These are phyloP conservation scores for Plasmodium adleri DNA, from an alignment of 169 alveolate genomes.

Conservation along the genomic window DNA sequence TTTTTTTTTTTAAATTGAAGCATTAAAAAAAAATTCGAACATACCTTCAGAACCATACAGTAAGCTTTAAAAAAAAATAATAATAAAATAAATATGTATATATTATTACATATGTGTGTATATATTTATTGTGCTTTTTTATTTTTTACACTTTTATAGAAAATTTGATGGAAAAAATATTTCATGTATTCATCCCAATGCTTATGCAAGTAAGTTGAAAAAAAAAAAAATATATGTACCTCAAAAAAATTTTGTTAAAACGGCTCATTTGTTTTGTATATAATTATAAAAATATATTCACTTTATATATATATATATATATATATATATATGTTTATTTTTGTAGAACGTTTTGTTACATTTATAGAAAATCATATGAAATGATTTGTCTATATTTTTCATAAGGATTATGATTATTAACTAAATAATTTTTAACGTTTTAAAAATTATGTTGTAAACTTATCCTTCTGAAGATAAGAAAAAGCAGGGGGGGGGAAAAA, in stretches of 20 bases:
- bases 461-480: too few relatives aligned
- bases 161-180: conserved; percentile 54
- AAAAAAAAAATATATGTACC: not conserved
- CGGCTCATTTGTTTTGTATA: not conserved
- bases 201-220: conserved; percentile 42
- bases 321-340: not conserved
- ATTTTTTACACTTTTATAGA: conserved; percentile 9
- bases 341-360: conserved; percentile 49
- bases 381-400: not conserved
- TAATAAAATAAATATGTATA: not conserved
- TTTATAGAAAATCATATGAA: conserved; percentile 66
- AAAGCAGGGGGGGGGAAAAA: too few relatives aligned
- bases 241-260: not conserved
- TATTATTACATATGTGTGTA: not conserved
- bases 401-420: too few relatives aligned
- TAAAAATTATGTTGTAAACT: too few relatives aligned
- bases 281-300: not conserved
- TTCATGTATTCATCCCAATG: conserved; percentile 58
- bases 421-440: too few relatives aligned
- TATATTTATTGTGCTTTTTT: not conserved
- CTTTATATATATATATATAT: not conserved
- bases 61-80: conserved; percentile 1
- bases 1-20: not conserved
- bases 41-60: conserved; percentile 63
- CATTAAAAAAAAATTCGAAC: conserved; percentile 58